Conservation (phyloP, 345 rosid genomes). For the Salix arbutifolia region DNA sequence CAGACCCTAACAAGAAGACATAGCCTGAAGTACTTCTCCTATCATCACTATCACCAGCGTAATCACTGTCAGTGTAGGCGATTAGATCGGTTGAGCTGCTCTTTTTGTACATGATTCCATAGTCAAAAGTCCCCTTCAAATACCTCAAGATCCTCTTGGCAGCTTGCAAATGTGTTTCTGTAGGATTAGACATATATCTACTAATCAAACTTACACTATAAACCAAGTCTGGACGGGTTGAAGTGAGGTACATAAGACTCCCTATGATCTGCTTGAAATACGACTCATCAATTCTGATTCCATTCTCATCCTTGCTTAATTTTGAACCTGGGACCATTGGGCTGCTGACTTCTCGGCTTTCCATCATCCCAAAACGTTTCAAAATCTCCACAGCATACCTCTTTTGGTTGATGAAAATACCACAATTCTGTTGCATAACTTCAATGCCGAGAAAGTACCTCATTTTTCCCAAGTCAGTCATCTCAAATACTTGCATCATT, state of each 20-base stretch:
- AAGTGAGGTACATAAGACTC: neutral
- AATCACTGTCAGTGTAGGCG: neutral
- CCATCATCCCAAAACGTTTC: neutral
- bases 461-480: neutral
- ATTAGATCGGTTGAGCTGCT: too few species aligned
- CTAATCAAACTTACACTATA: neutral
- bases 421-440: neutral
- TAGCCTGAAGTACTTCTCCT: neutral
- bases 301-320: neutral
- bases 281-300: neutral
- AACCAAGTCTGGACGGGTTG: neutral
- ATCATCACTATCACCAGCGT: rapidly evolving
- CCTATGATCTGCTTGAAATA: neutral
- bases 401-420: neutral
- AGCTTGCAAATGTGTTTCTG: neutral
- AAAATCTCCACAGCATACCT: neutral
- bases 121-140: too few species aligned
- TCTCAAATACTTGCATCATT: neutral
- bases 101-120: too few species aligned
- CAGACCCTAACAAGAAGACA: too few species aligned
- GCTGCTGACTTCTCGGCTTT: neutral
- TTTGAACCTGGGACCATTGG: neutral
- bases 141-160: too few species aligned
- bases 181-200: neutral
- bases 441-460: neutral